Conservation (phyloP, 2,329 filamentous ascomycete species). For the Colletotrichum nymphaeae region DNA sequence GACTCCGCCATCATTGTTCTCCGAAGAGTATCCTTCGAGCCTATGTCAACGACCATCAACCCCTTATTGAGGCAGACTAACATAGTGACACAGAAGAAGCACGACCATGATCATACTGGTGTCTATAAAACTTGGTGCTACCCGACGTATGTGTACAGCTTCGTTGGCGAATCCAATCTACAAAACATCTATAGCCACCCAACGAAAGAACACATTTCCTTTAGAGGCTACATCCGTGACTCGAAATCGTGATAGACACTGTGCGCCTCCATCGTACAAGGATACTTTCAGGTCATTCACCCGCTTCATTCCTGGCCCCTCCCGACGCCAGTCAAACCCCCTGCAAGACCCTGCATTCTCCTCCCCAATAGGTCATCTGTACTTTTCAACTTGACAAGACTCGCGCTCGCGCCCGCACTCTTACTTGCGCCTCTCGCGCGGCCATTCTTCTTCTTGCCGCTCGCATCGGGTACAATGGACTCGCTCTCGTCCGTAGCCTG, state of each 20-base stretch:
- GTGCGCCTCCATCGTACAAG: conserved; percentile 1
- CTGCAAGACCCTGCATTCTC: conserved; percentile 69
- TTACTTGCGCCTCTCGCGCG: conserved; percentile 48
- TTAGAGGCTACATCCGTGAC: not conserved
- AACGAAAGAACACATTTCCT: not conserved
- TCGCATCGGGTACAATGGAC: conserved; percentile 37
- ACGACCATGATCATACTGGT: not conserved
- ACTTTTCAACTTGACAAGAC: conserved; percentile 65
- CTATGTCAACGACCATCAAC: too few relatives aligned
- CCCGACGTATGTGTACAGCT: conserved; percentile 13
- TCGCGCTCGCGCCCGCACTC: conserved; percentile 60
- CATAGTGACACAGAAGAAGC: not conserved
- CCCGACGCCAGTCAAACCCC: conserved; percentile 61
- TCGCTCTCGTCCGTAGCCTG: conserved; percentile 37
- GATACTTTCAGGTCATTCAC: not conserved
- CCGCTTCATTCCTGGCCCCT: conserved; percentile 48
- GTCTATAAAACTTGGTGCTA: conserved; percentile 13
- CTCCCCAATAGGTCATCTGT: conserved; percentile 67
- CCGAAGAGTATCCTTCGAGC: too few relatives aligned
- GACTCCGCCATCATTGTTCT: too few relatives aligned
- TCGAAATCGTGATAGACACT: not conserved
- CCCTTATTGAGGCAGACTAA: too few relatives aligned
- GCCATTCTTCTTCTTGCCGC: conserved; percentile 38
- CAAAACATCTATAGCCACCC: conserved; percentile 16
- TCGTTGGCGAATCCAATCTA: conserved; percentile 30